A percentile compares a stretch with the other conserved stretches of the same genome.
Conservation (phyloP, 495 filamentous ascomycete species). For the Tuber borchii region DNA sequence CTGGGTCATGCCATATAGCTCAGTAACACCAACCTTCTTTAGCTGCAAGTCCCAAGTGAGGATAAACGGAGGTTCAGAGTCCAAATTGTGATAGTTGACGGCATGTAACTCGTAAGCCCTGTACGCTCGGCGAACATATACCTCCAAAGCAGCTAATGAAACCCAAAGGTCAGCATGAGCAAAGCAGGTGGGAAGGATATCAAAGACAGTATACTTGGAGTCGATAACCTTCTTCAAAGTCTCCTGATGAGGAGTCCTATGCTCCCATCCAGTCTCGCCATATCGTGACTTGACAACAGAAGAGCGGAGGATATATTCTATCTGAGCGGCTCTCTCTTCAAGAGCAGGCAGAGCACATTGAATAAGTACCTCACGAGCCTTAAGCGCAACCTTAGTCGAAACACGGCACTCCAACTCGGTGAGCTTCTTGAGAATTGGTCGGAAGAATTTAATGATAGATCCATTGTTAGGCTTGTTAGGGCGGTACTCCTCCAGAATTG, state of each 20-base stretch:
- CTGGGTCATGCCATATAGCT: conserved; percentile 75
- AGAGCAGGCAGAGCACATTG: conserved; percentile 93
- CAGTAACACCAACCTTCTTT: conserved; percentile 80
- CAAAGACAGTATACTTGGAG: conserved; percentile 96
- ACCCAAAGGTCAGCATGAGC: conserved; percentile 92
- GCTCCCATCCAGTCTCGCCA: conserved; percentile 94
- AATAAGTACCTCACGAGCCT: conserved; percentile 92
- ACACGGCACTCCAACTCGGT: conserved; percentile 85
- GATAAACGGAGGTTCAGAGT: conserved; percentile 69
- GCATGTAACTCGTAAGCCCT: conserved; percentile 85
- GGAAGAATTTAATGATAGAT: conserved; percentile 83
- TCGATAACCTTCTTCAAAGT: conserved; percentile 95
- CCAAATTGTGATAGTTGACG: conserved; percentile 73
- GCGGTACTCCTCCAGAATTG: conserved; percentile 87
- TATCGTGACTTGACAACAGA: conserved; percentile 96
- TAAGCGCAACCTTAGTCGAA: conserved; percentile 91
- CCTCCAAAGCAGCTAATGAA: conserved; percentile 83
- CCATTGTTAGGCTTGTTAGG: conserved; percentile 87
- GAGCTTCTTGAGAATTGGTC: conserved; percentile 71
- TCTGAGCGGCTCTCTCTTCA: conserved; percentile 87
- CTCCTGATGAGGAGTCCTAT: conserved; percentile 79
- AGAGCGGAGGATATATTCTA: conserved; percentile 97
- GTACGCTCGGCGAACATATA: conserved; percentile 94
- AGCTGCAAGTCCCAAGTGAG: conserved; percentile 94
- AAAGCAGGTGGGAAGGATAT: conserved; percentile 91